A percentile compares a stretch with the other conserved stretches of the same genome.
Evolutionary conservation across 2,329 filamentous ascomycete genomes (phyloP).

Genomic region (Pezicula rhizophila): DNA sequence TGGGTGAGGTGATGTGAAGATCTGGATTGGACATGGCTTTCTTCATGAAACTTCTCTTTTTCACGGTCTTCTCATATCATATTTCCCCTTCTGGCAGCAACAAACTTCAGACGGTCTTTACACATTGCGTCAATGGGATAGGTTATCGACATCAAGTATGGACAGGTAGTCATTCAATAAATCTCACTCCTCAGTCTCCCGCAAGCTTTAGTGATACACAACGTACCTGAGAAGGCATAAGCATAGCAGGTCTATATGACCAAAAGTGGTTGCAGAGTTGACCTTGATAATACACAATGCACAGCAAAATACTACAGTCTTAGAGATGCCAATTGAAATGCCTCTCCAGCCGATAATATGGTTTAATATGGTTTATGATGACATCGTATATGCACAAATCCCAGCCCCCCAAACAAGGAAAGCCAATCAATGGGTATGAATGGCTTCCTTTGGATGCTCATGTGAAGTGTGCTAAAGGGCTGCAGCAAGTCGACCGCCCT

Average conservation of each 20-base stretch:
- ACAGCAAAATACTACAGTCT: neutral
- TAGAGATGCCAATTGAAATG: no score
- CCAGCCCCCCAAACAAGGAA: neutral
- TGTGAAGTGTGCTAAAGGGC: no score
- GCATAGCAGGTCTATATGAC: neutral
- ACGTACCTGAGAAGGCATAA: neutral
- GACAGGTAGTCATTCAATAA: no score
- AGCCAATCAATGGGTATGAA: neutral
- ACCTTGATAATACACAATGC: neutral
- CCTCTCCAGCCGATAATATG: neutral
- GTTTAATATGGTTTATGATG: neutral
- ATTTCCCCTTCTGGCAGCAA: neutral
- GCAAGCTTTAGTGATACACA: neutral
- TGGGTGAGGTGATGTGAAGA: slow-evolving; percentile 24
- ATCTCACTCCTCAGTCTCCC: neutral
- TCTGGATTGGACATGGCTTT: no score
- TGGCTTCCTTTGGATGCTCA: neutral
- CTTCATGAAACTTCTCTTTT: no score
- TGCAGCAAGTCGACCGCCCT: no score
- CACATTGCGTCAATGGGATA: no score
- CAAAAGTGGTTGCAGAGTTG: neutral
- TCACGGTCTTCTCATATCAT: no score
- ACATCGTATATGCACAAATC: slow-evolving; percentile 1
- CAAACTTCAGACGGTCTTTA: no score
- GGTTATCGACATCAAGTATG: no score